phyloP scores from a whole-genome alignment of 179 eudicot genomes.

The Beta macrorhiza region DNA sequence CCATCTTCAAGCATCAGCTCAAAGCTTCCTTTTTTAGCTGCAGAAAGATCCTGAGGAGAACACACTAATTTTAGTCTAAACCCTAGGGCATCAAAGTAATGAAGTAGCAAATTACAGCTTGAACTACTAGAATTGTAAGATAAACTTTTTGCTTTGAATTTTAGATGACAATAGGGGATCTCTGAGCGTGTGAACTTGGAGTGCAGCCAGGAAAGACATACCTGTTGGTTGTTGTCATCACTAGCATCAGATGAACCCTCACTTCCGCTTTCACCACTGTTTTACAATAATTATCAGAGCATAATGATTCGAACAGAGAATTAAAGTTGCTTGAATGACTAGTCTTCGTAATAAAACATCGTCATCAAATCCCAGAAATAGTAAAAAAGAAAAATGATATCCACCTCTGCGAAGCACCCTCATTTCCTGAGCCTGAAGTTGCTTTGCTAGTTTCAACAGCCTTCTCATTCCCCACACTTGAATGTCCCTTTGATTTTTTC shows the following conservation, averaged over 20 bases:
- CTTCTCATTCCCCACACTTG: slow-evolving; percentile 44
- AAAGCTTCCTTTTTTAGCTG: slow-evolving; percentile 74
- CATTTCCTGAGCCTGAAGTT: slow-evolving; percentile 91
- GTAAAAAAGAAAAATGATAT: slow-evolving; percentile 4
- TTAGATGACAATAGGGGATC: not conserved
- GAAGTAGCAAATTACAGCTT: not conserved
- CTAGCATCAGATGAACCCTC: slow-evolving; percentile 88
- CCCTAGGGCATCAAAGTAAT: not conserved
- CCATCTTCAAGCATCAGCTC: slow-evolving; percentile 97
- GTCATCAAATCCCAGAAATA: not conserved
- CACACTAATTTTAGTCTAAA: slow-evolving; percentile 1
- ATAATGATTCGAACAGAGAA: not conserved
- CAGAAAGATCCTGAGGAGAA: slow-evolving; percentile 52
- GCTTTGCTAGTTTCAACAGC: slow-evolving; percentile 60
- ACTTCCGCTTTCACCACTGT: slow-evolving; percentile 84
- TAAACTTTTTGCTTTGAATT: not conserved
- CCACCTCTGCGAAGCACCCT: slow-evolving; percentile 85
- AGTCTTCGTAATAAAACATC: not conserved
- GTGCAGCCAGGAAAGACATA: slow-evolving; percentile 14
- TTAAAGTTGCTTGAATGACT: not conserved
- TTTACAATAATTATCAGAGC: not conserved
- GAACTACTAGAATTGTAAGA: not conserved
- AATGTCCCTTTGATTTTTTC: slow-evolving; percentile 61
- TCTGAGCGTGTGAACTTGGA: not conserved
- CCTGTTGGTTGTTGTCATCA: slow-evolving; percentile 63